phyloP scores from a whole-genome alignment of 2,329 filamentous ascomycete species.

The Diplodia sapinea region DNA sequence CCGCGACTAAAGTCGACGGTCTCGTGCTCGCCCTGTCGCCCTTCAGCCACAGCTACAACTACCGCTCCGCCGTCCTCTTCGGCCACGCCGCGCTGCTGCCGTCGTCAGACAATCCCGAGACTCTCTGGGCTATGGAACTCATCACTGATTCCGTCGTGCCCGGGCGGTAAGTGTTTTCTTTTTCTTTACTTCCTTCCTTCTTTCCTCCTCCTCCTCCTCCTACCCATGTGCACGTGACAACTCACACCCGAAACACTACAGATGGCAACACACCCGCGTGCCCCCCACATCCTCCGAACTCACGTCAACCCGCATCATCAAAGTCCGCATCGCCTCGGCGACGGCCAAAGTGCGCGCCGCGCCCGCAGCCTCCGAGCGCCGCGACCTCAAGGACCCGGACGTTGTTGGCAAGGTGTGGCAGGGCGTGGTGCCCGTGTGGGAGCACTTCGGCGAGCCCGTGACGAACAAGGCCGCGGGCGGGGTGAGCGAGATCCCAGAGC shows the following conservation, averaged over 20 bases:
- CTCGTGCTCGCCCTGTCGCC: conserved; percentile 80
- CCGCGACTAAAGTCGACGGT: conserved; percentile 78
- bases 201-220: too few species aligned
- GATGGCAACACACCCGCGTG: conserved; percentile 69
- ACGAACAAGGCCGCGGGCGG: conserved; percentile 59
- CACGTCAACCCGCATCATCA: conserved; percentile 74
- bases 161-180: conserved; percentile 50
- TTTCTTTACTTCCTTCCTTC: too few species aligned
- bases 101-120: not conserved
- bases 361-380: conserved; percentile 65
- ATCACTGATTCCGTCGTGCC: conserved; percentile 78
- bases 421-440: conserved; percentile 69
- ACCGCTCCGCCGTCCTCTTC: conserved; percentile 79
- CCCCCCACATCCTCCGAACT: conserved; percentile 77
- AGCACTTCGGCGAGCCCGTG: conserved; percentile 67
- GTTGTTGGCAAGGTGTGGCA: conserved; percentile 62
- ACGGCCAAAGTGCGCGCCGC: conserved; percentile 77
- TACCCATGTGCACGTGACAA: not conserved
- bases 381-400: conserved; percentile 58
- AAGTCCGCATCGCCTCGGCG: conserved; percentile 70
- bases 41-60: conserved; percentile 84
- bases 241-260: not conserved
- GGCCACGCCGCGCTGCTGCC: conserved; percentile 71
- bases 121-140: conserved; percentile 73
- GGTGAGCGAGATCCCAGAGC: conserved; percentile 64